Percentiles rank a stretch among this genome's conserved stretches.
phyloP scores from a whole-genome alignment of 192 early-diverging fungal genomes.

The Coemansia guatemalensis region DNA sequence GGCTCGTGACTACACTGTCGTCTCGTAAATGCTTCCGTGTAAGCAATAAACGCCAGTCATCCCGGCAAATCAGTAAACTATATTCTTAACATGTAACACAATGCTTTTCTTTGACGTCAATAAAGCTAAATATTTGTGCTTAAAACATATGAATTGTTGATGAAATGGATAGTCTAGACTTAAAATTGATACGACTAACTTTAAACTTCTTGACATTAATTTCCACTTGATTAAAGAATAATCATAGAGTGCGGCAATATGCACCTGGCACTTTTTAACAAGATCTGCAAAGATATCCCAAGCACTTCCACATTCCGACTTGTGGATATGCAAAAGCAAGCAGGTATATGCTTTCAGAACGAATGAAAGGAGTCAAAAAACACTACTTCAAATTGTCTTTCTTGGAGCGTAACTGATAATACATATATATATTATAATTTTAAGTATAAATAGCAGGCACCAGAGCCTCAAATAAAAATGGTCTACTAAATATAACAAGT shows the following conservation, averaged over 20 bases:
- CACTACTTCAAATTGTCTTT: no score
- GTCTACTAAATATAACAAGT: neutral
- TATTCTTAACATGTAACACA: neutral
- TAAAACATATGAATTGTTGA: neutral
- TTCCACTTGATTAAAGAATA: neutral
- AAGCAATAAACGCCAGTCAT: neutral
- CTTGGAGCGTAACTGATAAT: neutral
- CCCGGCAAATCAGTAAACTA: neutral
- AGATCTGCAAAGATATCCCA: neutral
- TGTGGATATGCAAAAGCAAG: no score
- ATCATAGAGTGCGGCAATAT: neutral
- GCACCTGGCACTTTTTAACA: neutral
- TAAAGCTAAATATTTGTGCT: slow-evolving; percentile 1
- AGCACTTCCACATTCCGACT: neutral
- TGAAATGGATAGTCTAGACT: neutral
- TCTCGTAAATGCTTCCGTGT: neutral
- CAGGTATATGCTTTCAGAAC: no score
- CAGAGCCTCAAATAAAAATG: neutral
- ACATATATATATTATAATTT: neutral
- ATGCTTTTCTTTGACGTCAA: neutral
- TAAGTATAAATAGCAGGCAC: neutral
- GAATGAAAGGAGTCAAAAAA: no score
- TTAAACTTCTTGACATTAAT: neutral
- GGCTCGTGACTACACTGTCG: slow-evolving; percentile 25
- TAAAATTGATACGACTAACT: neutral